phyloP scores from a whole-genome alignment of 202 grass and related monocot species.

The Setaria viridis region DNA sequence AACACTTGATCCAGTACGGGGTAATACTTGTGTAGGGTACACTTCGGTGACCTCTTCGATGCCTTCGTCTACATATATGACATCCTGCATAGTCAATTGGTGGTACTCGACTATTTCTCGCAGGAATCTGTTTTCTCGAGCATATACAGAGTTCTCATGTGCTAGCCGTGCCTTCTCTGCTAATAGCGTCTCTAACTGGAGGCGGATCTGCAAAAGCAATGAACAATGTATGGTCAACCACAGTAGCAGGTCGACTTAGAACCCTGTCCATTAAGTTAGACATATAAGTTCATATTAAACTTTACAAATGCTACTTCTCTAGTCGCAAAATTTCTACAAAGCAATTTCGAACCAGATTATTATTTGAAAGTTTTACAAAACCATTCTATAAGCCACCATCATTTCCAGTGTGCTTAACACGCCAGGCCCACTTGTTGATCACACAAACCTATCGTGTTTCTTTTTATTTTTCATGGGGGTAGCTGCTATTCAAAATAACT shows the following conservation, averaged over 20 bases:
- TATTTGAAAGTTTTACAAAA: background rate
- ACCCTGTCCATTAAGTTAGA: background rate
- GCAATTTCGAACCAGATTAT: background rate
- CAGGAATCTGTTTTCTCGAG: constrained; percentile 95
- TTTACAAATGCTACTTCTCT: background rate
- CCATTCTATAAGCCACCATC: background rate
- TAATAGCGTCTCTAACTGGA: constrained; percentile 89
- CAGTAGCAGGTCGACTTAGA: background rate
- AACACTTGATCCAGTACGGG: constrained; percentile 34
- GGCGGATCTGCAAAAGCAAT: constrained; percentile 70
- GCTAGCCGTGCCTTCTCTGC: constrained; percentile 90
- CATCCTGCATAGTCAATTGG: constrained; percentile 98
- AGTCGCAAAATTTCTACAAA: background rate
- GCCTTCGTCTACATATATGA: constrained; percentile 95
- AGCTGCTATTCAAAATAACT: background rate
- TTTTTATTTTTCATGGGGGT: background rate
- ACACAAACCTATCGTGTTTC: background rate
- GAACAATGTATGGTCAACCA: constrained; percentile 6
- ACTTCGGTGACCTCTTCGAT: constrained; percentile 96
- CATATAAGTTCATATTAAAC: background rate
- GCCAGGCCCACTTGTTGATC: background rate
- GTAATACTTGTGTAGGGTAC: constrained; percentile 76
- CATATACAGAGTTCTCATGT: constrained; percentile 92
- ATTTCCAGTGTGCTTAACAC: background rate
- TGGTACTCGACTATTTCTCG: constrained; percentile 98